phyloP scores from a whole-genome alignment of 225 moss, liverwort and hornwort genomes.

The Polytrichum commune region DNA sequence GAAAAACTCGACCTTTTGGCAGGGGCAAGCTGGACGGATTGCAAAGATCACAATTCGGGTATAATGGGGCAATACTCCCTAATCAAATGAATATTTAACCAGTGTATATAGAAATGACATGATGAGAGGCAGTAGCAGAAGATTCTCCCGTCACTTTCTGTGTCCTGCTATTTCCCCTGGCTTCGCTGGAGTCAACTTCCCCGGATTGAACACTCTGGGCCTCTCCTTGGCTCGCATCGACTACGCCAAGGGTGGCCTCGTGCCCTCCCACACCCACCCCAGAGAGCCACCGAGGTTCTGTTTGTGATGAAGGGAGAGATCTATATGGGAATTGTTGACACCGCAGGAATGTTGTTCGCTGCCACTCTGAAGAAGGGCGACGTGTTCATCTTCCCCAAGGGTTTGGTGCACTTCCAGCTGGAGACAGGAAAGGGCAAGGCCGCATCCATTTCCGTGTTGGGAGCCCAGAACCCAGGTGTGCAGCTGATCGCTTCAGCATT shows the following conservation, averaged over 20 bases:
- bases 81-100: too few relatives aligned
- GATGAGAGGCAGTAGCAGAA: too few relatives aligned
- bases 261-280: conserved; percentile 25
- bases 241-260: conserved; percentile 9
- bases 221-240: conserved; percentile 11
- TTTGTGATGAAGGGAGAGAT: conserved; percentile 5
- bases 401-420: conserved; percentile 58
- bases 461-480: conserved; percentile 30
- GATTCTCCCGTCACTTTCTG: too few relatives aligned
- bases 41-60: too few relatives aligned
- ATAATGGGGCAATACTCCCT: too few relatives aligned
- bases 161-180: neutral
- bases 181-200: conserved; percentile 6
- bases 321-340: conserved; percentile 61
- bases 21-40: too few relatives aligned
- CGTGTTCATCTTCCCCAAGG: conserved; percentile 57
- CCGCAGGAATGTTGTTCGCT: conserved; percentile 28
- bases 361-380: conserved; percentile 42
- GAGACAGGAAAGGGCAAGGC: conserved; percentile 22
- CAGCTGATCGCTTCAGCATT: conserved; percentile 6
- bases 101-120: too few relatives aligned
- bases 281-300: conserved; percentile 32
- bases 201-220: conserved; percentile 8
- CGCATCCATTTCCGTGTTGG: conserved; percentile 30
- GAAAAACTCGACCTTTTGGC: too few relatives aligned